Percentiles rank a stretch among this genome's conserved stretches.
phyloP scores from a whole-genome alignment of 2,329 filamentous ascomycete species.

The Scedosporium boydii region DNA sequence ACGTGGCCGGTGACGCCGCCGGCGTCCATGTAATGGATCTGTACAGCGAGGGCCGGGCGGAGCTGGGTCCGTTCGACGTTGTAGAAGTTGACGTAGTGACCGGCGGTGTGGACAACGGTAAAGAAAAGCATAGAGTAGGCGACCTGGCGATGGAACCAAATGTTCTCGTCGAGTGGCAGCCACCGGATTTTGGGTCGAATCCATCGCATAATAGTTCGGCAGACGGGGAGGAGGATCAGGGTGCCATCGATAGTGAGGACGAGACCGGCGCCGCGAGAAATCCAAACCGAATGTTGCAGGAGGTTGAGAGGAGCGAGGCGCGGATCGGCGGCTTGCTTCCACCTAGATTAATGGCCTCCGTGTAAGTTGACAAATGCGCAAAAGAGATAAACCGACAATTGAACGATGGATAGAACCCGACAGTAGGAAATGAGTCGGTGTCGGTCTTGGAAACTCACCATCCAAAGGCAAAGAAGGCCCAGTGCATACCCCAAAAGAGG shows the following conservation, averaged over 20 bases:
- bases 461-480: conserved; percentile 68
- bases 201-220: conserved; percentile 76
- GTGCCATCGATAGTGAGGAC: conserved; percentile 76
- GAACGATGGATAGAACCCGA: background rate
- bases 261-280: conserved; percentile 86
- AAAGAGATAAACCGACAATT: background rate
- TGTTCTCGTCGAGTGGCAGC: conserved; percentile 88
- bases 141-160: conserved; percentile 94
- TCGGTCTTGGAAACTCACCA: conserved; percentile 49
- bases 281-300: conserved; percentile 84
- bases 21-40: conserved; percentile 85
- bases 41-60: conserved; percentile 66
- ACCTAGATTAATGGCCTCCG: conserved; percentile 42
- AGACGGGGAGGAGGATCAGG: conserved; percentile 89
- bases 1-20: conserved; percentile 92
- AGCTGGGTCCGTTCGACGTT: conserved; percentile 85
- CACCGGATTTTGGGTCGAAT: conserved; percentile 80
- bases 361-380: conserved; percentile 13
- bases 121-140: conserved; percentile 85
- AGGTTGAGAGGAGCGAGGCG: conserved; percentile 70
- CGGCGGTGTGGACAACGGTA: conserved; percentile 63
- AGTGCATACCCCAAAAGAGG: conserved; percentile 72
- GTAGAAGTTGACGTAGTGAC: conserved; percentile 98
- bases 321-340: conserved; percentile 60
- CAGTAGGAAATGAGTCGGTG: background rate